Evolutionary conservation across 257 asterid genomes (phyloP).

Genomic region (Nicotiana tomentosiformis): DNA sequence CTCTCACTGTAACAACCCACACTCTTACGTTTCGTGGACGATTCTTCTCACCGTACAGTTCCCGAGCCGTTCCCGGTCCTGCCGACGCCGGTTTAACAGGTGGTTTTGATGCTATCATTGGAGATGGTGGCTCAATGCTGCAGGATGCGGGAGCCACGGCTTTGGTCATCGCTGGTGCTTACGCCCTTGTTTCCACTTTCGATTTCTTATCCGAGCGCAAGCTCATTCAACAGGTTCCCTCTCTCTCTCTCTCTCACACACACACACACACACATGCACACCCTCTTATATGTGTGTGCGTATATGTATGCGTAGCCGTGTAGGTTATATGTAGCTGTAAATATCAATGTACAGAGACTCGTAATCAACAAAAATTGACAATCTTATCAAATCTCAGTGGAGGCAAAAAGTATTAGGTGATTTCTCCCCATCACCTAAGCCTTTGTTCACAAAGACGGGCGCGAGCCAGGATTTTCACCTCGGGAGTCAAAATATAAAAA

Average conservation of each 20-base stretch:
- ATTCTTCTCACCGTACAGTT: background rate
- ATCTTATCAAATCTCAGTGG: background rate
- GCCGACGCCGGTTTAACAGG: background rate
- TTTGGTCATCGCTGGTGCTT: constrained; percentile 63
- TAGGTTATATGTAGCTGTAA: background rate
- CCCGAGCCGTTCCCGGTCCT: constrained; percentile 20
- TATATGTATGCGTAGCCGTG: no score
- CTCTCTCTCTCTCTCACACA: background rate
- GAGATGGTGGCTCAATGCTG: constrained; percentile 21
- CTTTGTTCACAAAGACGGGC: no score
- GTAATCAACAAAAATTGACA: background rate
- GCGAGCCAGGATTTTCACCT: no score
- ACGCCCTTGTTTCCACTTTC: constrained; percentile 71
- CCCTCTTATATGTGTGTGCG: background rate
- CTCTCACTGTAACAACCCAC: constrained; percentile 5
- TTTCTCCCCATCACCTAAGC: no score
- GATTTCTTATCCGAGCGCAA: constrained; percentile 57
- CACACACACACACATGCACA: background rate
- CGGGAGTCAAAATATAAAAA: no score
- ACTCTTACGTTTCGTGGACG: background rate
- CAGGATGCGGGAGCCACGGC: constrained; percentile 81
- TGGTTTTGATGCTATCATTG: constrained; percentile 15
- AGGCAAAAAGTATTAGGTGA: no score
- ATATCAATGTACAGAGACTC: background rate
- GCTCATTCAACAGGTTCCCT: constrained; percentile 65